Conservation (phyloP, 2,329 filamentous ascomycete genomes). For the Lecanicillium sp. region DNA sequence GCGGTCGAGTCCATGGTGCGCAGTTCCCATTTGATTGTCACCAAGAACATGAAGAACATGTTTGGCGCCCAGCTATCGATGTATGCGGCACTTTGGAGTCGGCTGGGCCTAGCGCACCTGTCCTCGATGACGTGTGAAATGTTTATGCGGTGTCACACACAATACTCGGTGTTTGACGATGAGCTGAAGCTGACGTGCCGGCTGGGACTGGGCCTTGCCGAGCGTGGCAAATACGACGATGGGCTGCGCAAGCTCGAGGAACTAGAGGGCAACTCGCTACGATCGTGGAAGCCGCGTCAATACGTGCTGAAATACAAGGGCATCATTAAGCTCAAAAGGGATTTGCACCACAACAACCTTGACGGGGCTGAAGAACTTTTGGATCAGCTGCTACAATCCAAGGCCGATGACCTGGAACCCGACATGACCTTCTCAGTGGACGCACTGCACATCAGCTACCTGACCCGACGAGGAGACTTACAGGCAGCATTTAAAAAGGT, state of each 20-base stretch:
- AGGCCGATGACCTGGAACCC: conserved; percentile 41
- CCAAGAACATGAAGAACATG: conserved; percentile 64
- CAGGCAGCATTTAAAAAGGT: conserved; percentile 40
- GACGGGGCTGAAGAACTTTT: conserved; percentile 43
- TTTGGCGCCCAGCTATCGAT: conserved; percentile 69
- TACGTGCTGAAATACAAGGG: conserved; percentile 61
- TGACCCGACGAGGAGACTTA: conserved; percentile 40
- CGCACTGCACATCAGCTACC: conserved; percentile 42
- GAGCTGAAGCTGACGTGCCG: conserved; percentile 67
- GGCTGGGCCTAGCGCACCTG: conserved; percentile 56
- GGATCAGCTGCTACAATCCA: conserved; percentile 44
- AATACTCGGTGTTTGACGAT: conserved; percentile 60
- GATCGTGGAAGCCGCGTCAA: conserved; percentile 71
- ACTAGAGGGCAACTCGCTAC: conserved; percentile 52
- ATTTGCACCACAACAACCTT: conserved; percentile 49
- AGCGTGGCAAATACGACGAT: conserved; percentile 62
- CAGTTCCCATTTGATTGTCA: conserved; percentile 74
- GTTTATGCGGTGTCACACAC: conserved; percentile 65
- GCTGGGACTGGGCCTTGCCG: conserved; percentile 51
- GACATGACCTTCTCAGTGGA: conserved; percentile 45
- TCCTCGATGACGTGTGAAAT: conserved; percentile 60
- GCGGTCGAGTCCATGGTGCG: conserved; percentile 75
- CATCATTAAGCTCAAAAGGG: conserved; percentile 56
- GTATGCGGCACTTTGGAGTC: conserved; percentile 64
- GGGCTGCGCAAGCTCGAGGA: conserved; percentile 39